Percentiles rank a stretch among this genome's conserved stretches.
These are phyloP conservation scores for Ustilaginoidea virens DNA, from an alignment of 2,329 filamentous ascomycete genomes.

Conservation along the genomic window DNA sequence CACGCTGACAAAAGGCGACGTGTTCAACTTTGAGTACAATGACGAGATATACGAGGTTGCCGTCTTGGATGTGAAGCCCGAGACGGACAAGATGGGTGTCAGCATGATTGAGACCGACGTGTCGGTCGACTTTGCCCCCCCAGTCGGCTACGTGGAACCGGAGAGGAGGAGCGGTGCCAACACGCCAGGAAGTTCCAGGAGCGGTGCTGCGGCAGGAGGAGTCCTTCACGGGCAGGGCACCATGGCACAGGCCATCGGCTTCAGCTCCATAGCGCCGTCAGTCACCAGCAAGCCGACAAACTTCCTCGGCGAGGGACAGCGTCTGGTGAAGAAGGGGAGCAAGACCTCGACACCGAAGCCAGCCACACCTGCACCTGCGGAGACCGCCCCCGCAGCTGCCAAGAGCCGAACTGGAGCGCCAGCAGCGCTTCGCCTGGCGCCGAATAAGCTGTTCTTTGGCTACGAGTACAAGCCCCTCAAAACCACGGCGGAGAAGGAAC, in stretches of 20 bases:
- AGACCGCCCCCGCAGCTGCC: constrained; percentile 13
- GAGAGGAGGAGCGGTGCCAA: constrained; percentile 66
- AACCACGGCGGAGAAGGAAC: constrained; percentile 55
- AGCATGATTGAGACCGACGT: constrained; percentile 95
- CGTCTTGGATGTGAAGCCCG: constrained; percentile 84
- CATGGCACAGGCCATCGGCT: constrained; percentile 98
- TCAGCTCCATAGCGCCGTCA: constrained; percentile 72
- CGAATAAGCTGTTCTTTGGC: constrained; percentile 91
- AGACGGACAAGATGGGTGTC: constrained; percentile 68
- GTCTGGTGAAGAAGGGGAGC: constrained; percentile 66
- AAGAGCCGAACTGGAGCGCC: constrained; percentile 54
- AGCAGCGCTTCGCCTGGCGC: constrained; percentile 67
- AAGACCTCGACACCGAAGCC: constrained; percentile 53
- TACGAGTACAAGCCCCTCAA: constrained; percentile 85
- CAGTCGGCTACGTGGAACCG: constrained; percentile 87
- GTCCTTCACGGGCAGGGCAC: constrained; percentile 71
- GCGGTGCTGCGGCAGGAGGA: constrained; percentile 54
- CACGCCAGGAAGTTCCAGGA: constrained; percentile 57
- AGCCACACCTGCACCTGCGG: constrained; percentile 47
- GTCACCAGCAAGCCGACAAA: constrained; percentile 57
- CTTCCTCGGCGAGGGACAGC: constrained; percentile 68
- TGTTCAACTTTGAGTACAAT: constrained; percentile 96
- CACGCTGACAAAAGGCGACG: constrained; percentile 79
- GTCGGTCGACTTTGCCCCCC: constrained; percentile 87
- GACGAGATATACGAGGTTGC: constrained; percentile 87